Evolutionary conservation across 441 rosid species (phyloP), one percentile per base, ranked within the genome.

Genomic region (Pelargonium australe): DNA sequence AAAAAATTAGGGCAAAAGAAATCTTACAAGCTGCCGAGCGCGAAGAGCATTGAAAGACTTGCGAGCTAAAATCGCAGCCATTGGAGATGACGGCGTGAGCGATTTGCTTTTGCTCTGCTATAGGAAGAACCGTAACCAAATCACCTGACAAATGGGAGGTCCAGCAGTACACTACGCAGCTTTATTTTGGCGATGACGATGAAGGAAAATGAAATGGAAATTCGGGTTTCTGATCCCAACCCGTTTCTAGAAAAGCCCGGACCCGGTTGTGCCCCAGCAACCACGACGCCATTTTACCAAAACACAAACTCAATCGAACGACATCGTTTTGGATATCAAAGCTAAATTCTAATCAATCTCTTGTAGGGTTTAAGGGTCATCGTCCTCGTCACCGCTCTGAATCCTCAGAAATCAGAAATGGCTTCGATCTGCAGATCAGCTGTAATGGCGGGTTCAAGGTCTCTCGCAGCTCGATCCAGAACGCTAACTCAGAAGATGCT

Each of bases 31-130:
- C 72, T 87, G 89, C 63, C 97, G 94, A 80, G 90, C 85, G 40
- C 86, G 89, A 67, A 91, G 81, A 70, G 84, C 82, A 53, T 78
- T 78, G 69, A 95, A 85, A 60, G 97, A 88, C 80, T 86, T 90
- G 78, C 97, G 96, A 79, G 95, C 96, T 65, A 91, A 72, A 69
- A 89, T 85, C 74, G 85, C 83, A 44, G 93, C 96, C 97, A 89
- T 89, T 72, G 77, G 44, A 43, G 61, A 28, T 60, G 17, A 12
- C 17, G 16, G 58, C 58, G 57, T 6, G 34, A 2, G 20, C 7
- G 58, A 51, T 13, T n/a, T 14, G 58, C 17, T 51, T 7, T 51
- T 51, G 58, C 58, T 51, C 58, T n/a, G 58, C 58, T 14, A 14
- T 7, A n/a, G 17, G 58, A n/a, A 51, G 58, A 51, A n/a, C 58